Base-by-base conservation (phyloP, 2,329 filamentous ascomycete species). In the Cladosporium colombiae region DNA sequence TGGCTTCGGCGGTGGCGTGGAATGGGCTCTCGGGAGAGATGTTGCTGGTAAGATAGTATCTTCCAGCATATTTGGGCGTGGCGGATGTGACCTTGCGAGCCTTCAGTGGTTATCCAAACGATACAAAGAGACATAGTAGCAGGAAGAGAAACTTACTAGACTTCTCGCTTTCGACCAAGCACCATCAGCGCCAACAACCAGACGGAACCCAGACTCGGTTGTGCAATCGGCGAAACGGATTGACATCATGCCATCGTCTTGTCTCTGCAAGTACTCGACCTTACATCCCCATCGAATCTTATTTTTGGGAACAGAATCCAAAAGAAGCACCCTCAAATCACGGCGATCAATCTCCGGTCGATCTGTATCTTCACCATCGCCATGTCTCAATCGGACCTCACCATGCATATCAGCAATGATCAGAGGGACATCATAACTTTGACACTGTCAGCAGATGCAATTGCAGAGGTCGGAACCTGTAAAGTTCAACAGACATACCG, bases 101-200 rank as follows among this genome's bases (percentile, higher is more conserved):
- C 50, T 31, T 50, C 18, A 50, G 55, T 37, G 64, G 50, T 11
- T 29, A 27, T 23, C n/a, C 27, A 18, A 27, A n/a, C 46, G 58
- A n/a, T 5, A 35, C 23, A 23, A 23, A 14, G 29, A 37, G 14
- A 33, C 1, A n/a, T 5, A 29, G 23, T 13, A 3, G 18, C 21
- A n/a, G 2, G 16, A n/a, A 29, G 35, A 14, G 11, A 35, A n/a
- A 70, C 71, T 58, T 71, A 78, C 74, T 68, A 78, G 50, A 40
- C 64, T 69, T 59, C 73, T 66, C 3, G 65, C 61, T 73, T 78
- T 82, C 8, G 79, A 81, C 79, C 80, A 82, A 1, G 80, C 79
- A 5, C 82, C 82, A 69, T 84, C 82, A 11, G 79, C 81, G 5
- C 82, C 83, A 23, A 85, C 77, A 5, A 85, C 75, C 2, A 85